Evolutionary conservation across 2,329 filamentous ascomycete genomes (phyloP), one percentile per base, ranked within the genome.

Genomic region (Neonectria magnoliae): DNA sequence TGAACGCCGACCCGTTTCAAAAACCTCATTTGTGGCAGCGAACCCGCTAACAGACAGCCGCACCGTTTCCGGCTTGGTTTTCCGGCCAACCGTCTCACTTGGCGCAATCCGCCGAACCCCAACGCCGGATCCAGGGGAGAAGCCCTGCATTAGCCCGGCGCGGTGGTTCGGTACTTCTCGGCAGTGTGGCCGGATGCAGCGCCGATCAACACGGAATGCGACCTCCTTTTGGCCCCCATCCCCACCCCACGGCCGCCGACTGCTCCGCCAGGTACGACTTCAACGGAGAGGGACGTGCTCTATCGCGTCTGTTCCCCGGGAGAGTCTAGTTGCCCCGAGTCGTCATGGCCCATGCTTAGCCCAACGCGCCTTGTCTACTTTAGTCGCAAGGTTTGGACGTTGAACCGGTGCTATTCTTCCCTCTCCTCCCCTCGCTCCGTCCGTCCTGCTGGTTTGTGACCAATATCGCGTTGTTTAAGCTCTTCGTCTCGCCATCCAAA

Each of bases 121-220:
- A 51, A 51, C 56, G 33, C 48, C 45, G 56, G 45, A 33, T 51
- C 33, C 11, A 18, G n/a, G 33, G 11, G 22, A 36, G 25, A 36
- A 22, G n/a, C 47, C 29, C 9, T 14, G 53, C 47, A 38, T 50
- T 61, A 41, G 64, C 42, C 41, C 47, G 36, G 38, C 42, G 53
- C 18, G 48, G 48, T 50, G 16, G 16, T 42, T 45, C 29, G 48
- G 51, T 20, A 44, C 57, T 29, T 8, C 45, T 57, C 57, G 44
- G 47, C 29, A 14, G 22, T 56, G n/a, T 57, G 60, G 13, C 44
- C 54, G 22, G n/a, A 57, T 57, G 9, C 16, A 20, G 27, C 25
- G 36, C 47, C 45, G 42, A 62, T 57, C 33, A 50, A 31, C 56
- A 11, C 38, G 38, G 38, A 42, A 9, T 11, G 16, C 8, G 9